Evolutionary conservation across 164 flowering plant genomes (phyloP).

Genomic region (Nymphaea colorata): DNA sequence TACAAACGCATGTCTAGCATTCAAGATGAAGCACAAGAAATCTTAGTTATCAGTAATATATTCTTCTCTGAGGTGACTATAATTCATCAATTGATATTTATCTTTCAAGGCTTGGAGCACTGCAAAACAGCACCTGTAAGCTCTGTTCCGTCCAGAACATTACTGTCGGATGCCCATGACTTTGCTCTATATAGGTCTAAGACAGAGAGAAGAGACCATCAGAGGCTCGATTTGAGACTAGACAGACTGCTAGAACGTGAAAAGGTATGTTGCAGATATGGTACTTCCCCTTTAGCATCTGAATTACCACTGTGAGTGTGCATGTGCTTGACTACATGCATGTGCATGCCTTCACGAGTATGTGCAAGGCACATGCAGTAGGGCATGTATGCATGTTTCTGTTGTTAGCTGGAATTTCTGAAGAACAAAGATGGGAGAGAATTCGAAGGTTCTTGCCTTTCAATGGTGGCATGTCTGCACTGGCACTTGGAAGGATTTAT

Average conservation of each 20-base stretch:
- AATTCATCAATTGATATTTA: background rate
- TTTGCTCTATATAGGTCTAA: slow-evolving; percentile 37
- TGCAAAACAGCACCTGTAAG: slow-evolving; percentile 52
- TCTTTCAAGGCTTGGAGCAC: slow-evolving; percentile 52
- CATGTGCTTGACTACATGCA: background rate
- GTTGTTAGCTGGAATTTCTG: background rate
- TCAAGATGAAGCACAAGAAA: background rate
- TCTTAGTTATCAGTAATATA: background rate
- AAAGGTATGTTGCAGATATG: slow-evolving; percentile 30
- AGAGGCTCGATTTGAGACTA: slow-evolving; percentile 40
- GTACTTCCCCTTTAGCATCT: background rate
- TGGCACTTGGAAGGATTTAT: too few species aligned
- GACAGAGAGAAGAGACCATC: slow-evolving; percentile 44
- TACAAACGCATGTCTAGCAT: background rate
- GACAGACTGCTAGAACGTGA: slow-evolving; percentile 69
- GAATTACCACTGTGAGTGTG: background rate
- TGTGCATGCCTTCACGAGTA: background rate
- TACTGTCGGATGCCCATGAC: slow-evolving; percentile 28
- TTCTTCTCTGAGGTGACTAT: background rate
- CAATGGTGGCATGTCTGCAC: too few species aligned
- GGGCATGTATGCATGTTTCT: background rate
- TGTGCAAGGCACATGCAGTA: background rate
- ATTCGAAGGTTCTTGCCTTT: background rate
- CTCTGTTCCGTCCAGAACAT: slow-evolving; percentile 9
- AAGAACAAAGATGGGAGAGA: background rate